phyloP scores from a whole-genome alignment of 768 basidiomycete species.

The Boletus barrowsii region DNA sequence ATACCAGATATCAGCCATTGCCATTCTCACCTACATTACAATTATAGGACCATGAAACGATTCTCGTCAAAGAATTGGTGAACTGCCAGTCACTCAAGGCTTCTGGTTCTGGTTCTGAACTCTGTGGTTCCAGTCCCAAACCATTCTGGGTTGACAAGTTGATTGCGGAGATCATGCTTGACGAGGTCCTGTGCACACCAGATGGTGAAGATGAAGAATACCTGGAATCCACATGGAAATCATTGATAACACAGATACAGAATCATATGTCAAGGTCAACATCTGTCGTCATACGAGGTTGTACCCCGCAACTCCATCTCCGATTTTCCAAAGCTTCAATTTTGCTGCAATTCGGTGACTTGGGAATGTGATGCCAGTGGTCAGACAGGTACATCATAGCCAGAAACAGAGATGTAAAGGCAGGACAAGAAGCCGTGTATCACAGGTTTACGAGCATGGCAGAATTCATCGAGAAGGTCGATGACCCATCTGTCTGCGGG shows the following conservation, averaged over 20 bases:
- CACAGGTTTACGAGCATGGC: neutral
- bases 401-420: neutral
- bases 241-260: neutral
- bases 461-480: neutral
- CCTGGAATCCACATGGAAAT: neutral
- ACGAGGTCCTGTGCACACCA: neutral
- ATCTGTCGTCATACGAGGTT: neutral
- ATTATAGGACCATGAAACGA: neutral
- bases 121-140: neutral
- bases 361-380: neutral
- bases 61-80: too few species aligned
- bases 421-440: neutral
- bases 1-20: too few species aligned
- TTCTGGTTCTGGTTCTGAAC: neutral
- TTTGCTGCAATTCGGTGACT: neutral
- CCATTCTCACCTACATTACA: too few species aligned
- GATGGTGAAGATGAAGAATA: accelerated
- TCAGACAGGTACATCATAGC: neutral
- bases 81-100: neutral
- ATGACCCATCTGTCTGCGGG: neutral
- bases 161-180: neutral
- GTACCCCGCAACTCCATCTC: neutral
- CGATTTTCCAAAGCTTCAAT: neutral
- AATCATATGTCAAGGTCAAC: neutral
- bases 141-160: neutral